Conservation (phyloP, 2,329 filamentous ascomycete genomes). For the Teratosphaeriaceae sp. region DNA sequence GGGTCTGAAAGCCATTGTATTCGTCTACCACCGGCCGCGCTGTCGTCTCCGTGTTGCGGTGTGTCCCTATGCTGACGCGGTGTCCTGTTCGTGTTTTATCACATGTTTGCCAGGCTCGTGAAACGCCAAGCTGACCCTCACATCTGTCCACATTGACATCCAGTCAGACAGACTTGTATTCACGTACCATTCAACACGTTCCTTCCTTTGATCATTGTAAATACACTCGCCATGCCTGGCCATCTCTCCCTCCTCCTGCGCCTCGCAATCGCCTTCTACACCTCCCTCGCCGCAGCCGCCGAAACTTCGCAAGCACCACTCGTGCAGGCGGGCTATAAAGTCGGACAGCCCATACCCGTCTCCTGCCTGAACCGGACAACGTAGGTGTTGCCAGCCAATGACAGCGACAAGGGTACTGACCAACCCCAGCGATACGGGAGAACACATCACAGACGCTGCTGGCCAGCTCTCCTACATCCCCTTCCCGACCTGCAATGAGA, state of each 20-base stretch:
- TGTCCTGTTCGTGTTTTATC: too few relatives aligned
- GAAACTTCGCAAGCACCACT: slow-evolving; percentile 37
- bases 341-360: slow-evolving; percentile 45
- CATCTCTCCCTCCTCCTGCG: slow-evolving; percentile 22
- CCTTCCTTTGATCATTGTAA: background rate
- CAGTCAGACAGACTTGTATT: too few relatives aligned
- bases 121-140: too few relatives aligned
- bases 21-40: too few relatives aligned
- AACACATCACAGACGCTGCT: slow-evolving; percentile 74
- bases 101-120: too few relatives aligned
- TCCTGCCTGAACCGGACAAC: slow-evolving; percentile 47
- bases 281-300: slow-evolving; percentile 34
- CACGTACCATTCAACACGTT: slow-evolving; percentile 1
- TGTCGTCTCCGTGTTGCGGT: too few relatives aligned
- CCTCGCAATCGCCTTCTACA: slow-evolving; percentile 27
- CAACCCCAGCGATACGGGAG: slow-evolving; percentile 66
- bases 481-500: slow-evolving; percentile 88
- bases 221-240: slow-evolving; percentile 15
- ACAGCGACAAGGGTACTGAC: background rate
- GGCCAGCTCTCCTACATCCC: slow-evolving; percentile 88
- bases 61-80: too few relatives aligned
- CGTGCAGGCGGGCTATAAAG: slow-evolving; percentile 37
- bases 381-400: slow-evolving; percentile 29
- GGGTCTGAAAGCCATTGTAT: too few relatives aligned
- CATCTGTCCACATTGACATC: too few relatives aligned